Evolutionary conservation across 108 stramenopile species (phyloP), one percentile per base, ranked within the genome.

Genomic region (Nannochloropsis granulata): DNA sequence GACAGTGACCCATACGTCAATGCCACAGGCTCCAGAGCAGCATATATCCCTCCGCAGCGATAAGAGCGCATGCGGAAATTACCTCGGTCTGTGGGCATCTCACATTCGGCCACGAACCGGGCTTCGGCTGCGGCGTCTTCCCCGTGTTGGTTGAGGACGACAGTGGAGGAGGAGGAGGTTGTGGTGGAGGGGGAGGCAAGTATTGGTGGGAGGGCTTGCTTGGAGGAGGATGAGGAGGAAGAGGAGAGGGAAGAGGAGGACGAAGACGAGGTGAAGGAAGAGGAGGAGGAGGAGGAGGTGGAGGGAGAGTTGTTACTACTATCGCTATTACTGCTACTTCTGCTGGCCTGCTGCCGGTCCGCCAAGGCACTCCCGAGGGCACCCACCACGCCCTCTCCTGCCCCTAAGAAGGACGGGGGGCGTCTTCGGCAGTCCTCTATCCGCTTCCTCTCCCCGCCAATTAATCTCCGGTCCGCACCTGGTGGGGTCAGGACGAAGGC

Each of bases 21-120:
- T 21, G 84, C 88, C 12, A 88, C 88, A 24, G 88, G 88, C 79
- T 88, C 88, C 13, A 84, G 87, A 44, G 46, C 24, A 26, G 84
- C 84, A 12, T 79, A 23, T 13, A 43, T 43, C 13, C 80, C 84
- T 13, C 21, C 24, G 82, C 81, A 88, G 12, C 84, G 45, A 79
- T 90, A 90, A 13, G 89, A 88, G 7, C 89, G 88, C 45, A 90
- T 82, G 45, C 83, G 25, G 42, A 90, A 90, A 23, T 43, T 12
- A 8, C 89, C 89, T 24, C 45, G 83, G 23, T 83, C 81, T 19
- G 89, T 90, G 13, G 89, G 89, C 86, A 90, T 83, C 13, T 21
- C 71, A 46, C 89, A 90, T 79, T 89, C 88, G 13, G 88, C 86
- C 26, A 90, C 88, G 79, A 84, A 88, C 44, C 82, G 78, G 34